A percentile compares a stretch with the other conserved stretches of the same genome.
These are phyloP conservation scores for Dorcoceras hygrometricum DNA, from an alignment of 257 asterid species.

Conservation along the genomic window DNA sequence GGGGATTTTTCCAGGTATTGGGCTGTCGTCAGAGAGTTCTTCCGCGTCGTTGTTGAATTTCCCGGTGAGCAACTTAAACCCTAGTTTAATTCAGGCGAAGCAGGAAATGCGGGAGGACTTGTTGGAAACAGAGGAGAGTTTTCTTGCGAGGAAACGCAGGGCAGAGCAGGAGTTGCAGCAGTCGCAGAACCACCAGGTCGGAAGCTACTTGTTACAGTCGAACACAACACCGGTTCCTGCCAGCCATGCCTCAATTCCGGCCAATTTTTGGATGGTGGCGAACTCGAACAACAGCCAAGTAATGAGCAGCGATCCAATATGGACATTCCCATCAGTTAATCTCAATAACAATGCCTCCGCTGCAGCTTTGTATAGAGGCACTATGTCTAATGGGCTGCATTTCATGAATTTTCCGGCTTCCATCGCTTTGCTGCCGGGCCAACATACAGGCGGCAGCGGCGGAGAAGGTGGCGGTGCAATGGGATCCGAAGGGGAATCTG, in stretches of 20 bases:
- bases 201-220: constrained; percentile 69
- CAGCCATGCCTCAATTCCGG: constrained; percentile 70
- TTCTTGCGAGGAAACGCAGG: constrained; percentile 53
- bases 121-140: constrained; percentile 48
- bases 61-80: constrained; percentile 50
- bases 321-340: constrained; percentile 72
- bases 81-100: constrained; percentile 55
- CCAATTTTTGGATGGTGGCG: constrained; percentile 91
- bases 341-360: constrained; percentile 46
- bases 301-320: constrained; percentile 69
- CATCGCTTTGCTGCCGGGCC: constrained; percentile 70
- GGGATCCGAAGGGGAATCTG: constrained; percentile 60
- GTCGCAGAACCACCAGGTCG: constrained; percentile 60
- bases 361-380: constrained; percentile 71
- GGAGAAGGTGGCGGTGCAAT: constrained; percentile 39
- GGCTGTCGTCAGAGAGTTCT: constrained; percentile 54
- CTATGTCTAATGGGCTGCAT: constrained; percentile 78
- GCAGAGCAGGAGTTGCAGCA: constrained; percentile 52
- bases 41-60: constrained; percentile 60
- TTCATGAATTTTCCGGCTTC: constrained; percentile 87
- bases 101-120: constrained; percentile 53
- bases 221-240: constrained; percentile 69
- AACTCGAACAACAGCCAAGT: constrained; percentile 61
- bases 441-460: constrained; percentile 40
- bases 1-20: constrained; percentile 56